phyloP scores from a whole-genome alignment of 495 filamentous ascomycete genomes.

The Aspergillus haitiensis region DNA sequence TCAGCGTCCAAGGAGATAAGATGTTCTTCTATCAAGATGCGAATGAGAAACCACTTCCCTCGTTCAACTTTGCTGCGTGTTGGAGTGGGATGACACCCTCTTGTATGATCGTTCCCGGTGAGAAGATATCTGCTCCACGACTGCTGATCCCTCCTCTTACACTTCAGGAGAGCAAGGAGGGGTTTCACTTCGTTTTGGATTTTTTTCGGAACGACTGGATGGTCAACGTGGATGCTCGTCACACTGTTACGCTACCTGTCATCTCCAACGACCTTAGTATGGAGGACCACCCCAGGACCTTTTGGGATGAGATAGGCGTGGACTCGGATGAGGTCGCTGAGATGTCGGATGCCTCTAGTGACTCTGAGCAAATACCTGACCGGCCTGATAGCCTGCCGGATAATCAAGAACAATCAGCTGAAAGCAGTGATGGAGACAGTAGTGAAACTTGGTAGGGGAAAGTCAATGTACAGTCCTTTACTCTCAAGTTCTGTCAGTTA shows the following conservation, averaged over 20 bases:
- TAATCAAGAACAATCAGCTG: no score
- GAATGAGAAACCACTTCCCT: not conserved
- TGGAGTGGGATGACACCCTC: not conserved
- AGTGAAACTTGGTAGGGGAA: no score
- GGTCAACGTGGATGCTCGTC: not conserved
- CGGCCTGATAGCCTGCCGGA: no score
- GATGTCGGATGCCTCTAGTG: not conserved
- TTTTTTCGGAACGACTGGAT: slow-evolving; percentile 10
- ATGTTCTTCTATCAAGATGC: not conserved
- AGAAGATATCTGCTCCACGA: not conserved
- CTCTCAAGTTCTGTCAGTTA: no score
- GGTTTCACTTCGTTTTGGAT: slow-evolving; percentile 5
- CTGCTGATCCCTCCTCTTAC: slow-evolving; percentile 2
- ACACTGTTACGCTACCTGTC: not conserved
- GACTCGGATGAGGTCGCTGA: not conserved
- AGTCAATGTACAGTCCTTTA: no score
- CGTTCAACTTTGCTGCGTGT: slow-evolving; percentile 6
- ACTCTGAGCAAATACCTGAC: no score
- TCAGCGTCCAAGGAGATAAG: not conserved
- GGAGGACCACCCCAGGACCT: not conserved
- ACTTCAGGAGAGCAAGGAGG: not conserved
- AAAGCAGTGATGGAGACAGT: no score
- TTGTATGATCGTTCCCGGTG: not conserved
- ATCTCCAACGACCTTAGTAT: not conserved
- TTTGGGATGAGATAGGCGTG: not conserved